phyloP scores from a whole-genome alignment of 1,284 basidiomycete species.

The Wolfiporia cocos region DNA sequence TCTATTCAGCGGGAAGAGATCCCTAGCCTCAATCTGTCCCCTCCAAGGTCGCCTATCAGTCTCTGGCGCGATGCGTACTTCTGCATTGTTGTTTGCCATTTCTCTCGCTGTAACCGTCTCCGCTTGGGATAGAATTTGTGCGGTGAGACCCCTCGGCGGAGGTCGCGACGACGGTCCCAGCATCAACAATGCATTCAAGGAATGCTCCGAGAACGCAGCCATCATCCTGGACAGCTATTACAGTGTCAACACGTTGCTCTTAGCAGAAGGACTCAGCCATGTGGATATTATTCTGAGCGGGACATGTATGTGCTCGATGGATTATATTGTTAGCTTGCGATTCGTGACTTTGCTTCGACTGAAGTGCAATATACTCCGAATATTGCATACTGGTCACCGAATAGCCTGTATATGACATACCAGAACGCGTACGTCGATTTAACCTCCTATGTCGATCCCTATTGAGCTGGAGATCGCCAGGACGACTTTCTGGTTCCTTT shows the following conservation, averaged over 20 bases:
- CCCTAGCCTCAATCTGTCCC: neutral
- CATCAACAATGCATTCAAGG: conserved; percentile 27
- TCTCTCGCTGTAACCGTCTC: conserved; percentile 3
- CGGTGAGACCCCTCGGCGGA: conserved; percentile 28
- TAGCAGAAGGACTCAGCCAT: conserved; percentile 31
- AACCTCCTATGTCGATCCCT: conserved; percentile 21
- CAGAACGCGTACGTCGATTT: conserved; percentile 36
- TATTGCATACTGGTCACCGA: conserved; percentile 41
- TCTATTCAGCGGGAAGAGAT: neutral
- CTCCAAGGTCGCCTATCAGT: neutral
- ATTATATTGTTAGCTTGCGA: conserved; percentile 17
- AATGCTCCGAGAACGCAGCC: conserved; percentile 24
- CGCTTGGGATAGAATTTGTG: conserved; percentile 18
- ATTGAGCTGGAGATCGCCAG: conserved; percentile 26
- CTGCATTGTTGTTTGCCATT: conserved; percentile 4
- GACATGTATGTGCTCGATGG: conserved; percentile 27
- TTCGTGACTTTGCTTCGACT: neutral
- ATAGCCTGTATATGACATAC: conserved; percentile 34
- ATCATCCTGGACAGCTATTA: conserved; percentile 31
- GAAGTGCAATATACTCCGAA: conserved; percentile 35
- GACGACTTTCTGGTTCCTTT: conserved; percentile 40
- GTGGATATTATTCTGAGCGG: conserved; percentile 36
- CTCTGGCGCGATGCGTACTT: conserved; percentile 8
- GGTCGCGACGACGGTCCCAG: conserved; percentile 31
- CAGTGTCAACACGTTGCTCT: conserved; percentile 35